A percentile compares a stretch with the other conserved stretches of the same genome.
phyloP scores from a whole-genome alignment of 371 early-diverging fungal species.

The Mucor indicus region DNA sequence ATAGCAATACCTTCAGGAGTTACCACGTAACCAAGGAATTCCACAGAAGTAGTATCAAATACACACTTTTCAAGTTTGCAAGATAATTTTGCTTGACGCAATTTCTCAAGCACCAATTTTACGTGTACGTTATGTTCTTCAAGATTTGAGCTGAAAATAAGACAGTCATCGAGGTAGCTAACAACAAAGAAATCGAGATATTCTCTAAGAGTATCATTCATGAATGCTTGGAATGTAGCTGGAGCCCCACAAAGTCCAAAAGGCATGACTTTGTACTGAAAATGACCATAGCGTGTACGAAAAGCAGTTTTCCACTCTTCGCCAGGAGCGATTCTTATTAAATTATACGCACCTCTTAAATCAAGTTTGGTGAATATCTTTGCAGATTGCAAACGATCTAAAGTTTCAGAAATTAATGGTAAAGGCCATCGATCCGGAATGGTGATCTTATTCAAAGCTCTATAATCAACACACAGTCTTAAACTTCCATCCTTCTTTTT shows the following conservation, averaged over 20 bases:
- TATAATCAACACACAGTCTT: conserved; percentile 45
- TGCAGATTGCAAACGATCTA: conserved; percentile 22
- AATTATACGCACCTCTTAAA: conserved; percentile 32
- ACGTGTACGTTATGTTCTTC: conserved; percentile 41
- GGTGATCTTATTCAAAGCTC: conserved; percentile 39
- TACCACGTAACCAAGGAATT: conserved; percentile 47
- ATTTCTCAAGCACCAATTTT: conserved; percentile 23
- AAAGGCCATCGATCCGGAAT: conserved; percentile 35
- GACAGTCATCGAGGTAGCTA: conserved; percentile 50
- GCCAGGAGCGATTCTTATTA: conserved; percentile 19
- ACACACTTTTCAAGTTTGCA: conserved; percentile 40
- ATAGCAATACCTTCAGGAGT: conserved; percentile 17
- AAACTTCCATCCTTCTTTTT: conserved; percentile 50
- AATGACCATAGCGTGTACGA: conserved; percentile 23
- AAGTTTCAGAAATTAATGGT: conserved; percentile 12
- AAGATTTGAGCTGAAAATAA: conserved; percentile 34
- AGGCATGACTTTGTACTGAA: conserved; percentile 45
- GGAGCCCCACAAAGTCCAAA: conserved; percentile 53
- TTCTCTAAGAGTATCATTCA: conserved; percentile 29
- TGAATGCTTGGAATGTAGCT: conserved; percentile 39
- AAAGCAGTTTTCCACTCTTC: conserved; percentile 12
- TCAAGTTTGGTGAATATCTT: conserved; percentile 38
- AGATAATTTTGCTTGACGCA: conserved; percentile 25
- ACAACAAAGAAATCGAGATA: conserved; percentile 34
- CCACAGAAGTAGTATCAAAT: conserved; percentile 25